Conservation (phyloP, 1,139 yeast species). For the Taiozyma onychis region DNA sequence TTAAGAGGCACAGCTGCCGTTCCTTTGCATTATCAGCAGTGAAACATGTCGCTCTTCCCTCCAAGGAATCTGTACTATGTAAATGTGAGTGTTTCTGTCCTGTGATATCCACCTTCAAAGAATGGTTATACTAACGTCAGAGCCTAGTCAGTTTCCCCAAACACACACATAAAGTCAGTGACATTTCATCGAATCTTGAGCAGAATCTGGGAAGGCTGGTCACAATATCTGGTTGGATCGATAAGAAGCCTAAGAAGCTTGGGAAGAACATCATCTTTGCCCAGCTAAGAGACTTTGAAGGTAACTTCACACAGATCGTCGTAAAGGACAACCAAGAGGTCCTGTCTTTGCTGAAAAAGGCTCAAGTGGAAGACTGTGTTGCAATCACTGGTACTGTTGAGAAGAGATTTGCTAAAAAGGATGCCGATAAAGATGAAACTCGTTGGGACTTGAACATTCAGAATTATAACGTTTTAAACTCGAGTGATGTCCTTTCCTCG, state of each 20-base stretch:
- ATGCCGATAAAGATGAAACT: conserved; percentile 16
- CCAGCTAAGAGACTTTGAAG: conserved; percentile 64
- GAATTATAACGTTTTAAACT: conserved; percentile 52
- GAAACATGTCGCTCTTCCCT: not conserved
- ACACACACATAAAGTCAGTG: conserved; percentile 27
- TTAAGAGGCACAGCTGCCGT: not conserved
- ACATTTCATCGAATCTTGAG: conserved; percentile 13
- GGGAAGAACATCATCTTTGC: conserved; percentile 62
- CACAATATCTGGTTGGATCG: conserved; percentile 61
- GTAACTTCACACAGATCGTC: conserved; percentile 62
- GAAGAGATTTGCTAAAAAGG: conserved; percentile 21
- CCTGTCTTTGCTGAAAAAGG: conserved; percentile 40
- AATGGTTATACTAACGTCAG: not conserved
- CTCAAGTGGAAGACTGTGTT: conserved; percentile 74
- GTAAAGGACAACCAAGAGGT: conserved; percentile 34
- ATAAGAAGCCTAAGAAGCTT: conserved; percentile 61
- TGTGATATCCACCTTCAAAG: too few relatives aligned
- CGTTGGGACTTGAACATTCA: conserved; percentile 55
- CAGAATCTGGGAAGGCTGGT: conserved; percentile 18
- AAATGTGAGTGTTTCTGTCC: not conserved
- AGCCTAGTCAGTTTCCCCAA: conserved; percentile 22
- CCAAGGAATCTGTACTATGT: not conserved
- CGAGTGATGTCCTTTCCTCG: conserved; percentile 63
- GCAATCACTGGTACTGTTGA: conserved; percentile 54
- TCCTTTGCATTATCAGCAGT: not conserved